These are phyloP conservation scores for Microsporum canis DNA, from an alignment of 2,329 filamentous ascomycete genomes.

Conservation along the genomic window DNA sequence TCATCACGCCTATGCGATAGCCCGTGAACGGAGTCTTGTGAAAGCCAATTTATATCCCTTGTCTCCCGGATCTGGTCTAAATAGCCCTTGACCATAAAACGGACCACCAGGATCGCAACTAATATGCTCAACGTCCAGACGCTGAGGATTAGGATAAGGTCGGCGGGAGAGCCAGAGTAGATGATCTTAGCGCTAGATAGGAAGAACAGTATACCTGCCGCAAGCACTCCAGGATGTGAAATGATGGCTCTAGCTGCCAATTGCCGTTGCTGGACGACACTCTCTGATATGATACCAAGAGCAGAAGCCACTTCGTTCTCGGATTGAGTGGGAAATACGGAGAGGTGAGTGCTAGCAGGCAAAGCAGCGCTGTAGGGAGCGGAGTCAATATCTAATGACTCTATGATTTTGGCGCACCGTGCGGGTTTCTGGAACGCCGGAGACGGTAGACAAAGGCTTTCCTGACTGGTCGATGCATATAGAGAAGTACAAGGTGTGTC, in stretches of 20 bases:
- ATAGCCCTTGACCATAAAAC: slow-evolving; percentile 52
- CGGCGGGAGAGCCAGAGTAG: slow-evolving; percentile 30
- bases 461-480: neutral
- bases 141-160: slow-evolving; percentile 46
- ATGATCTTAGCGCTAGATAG: slow-evolving; percentile 32
- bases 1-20: slow-evolving; percentile 41
- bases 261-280: slow-evolving; percentile 70
- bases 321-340: slow-evolving; percentile 26
- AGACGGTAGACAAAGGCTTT: neutral
- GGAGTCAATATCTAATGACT: neutral
- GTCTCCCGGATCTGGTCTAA: slow-evolving; percentile 50
- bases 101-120: slow-evolving; percentile 50
- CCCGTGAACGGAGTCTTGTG: slow-evolving; percentile 23
- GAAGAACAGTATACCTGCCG: slow-evolving; percentile 28
- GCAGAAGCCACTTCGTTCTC: slow-evolving; percentile 54
- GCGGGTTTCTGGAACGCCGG: neutral
- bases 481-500: neutral
- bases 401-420: neutral
- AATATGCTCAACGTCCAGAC: slow-evolving; percentile 52
- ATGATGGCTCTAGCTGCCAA: slow-evolving; percentile 52
- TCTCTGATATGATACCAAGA: slow-evolving; percentile 65
- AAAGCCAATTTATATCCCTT: slow-evolving; percentile 50
- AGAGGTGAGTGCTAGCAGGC: slow-evolving; percentile 23
- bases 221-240: slow-evolving; percentile 45
- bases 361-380: neutral